Evolutionary conservation across 2,329 filamentous ascomycete genomes (phyloP), one percentile per base, ranked within the genome.

Genomic region (Parascedosporium putredinis): DNA sequence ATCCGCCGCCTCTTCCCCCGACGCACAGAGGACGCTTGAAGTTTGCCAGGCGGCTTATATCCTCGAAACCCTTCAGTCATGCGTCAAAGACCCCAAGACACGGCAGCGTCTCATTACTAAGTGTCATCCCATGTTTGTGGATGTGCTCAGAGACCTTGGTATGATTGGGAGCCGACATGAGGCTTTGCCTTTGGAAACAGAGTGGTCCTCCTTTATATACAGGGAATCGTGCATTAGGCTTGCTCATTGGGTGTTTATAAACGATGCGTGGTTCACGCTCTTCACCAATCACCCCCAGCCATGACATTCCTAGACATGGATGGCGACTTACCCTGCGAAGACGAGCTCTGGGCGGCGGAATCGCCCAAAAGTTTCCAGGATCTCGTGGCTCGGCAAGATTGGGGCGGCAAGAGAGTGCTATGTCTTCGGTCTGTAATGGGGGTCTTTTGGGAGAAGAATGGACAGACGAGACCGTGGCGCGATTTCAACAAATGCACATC

Each of bases 11-110:
- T 8, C 33, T n/a, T n/a, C n/a, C n/a, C 3, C 9, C 24, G 43
- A 45, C 18, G 4, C 18, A 16, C 43, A 45, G 22, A 9, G 16
- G n/a, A n/a, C 43, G 6, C 43, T 45, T 22, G 43, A 45, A 45
- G 14, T 45, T 24, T 45, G 43, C 43, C 43, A 45, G 27, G 43
- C 43, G 23, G 43, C 43, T 2, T 80, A 50, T 44, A 14, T 47
- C 9, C 38, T 25, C 4, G 34, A 44, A 20, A 50, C 43, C n/a
- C 22, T 45, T 10, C 31, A 38, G 14, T 24, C 42, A 6, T 18
- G 49, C 9, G 16, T 45, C 18, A 45, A 45, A 27, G 23, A 45
- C 27, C 20, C 22, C 8, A 45, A 43, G 20, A 36, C 12, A 16
- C 33, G 33, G 2, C 33, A 36, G 20, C 33, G 33, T 8, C 33